Conservation (phyloP, 2,329 filamentous ascomycete species). For the Venturia aucupariae region DNA sequence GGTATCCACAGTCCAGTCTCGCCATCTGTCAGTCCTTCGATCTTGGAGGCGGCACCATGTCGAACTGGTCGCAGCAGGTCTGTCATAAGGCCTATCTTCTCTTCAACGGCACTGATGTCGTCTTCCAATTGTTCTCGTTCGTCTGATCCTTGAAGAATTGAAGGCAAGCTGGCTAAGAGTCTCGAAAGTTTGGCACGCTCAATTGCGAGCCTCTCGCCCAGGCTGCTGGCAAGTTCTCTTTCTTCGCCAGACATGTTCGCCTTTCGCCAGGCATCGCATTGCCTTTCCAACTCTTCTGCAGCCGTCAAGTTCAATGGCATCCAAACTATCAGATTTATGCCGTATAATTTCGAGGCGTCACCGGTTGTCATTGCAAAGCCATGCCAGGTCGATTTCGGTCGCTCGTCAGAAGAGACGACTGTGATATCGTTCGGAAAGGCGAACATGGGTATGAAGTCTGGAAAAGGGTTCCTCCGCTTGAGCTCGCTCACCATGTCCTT, state of each 20-base stretch:
- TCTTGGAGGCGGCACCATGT: constrained; percentile 92
- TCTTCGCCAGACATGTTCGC: constrained; percentile 82
- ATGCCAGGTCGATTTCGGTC: constrained; percentile 95
- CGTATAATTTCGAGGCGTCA: constrained; percentile 85
- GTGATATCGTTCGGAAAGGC: constrained; percentile 97
- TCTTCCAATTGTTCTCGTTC: constrained; percentile 82
- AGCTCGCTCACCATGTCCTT: constrained; percentile 73
- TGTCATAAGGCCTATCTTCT: constrained; percentile 95
- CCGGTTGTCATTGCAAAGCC: constrained; percentile 96
- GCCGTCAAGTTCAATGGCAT: constrained; percentile 73
- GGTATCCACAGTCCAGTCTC: constrained; percentile 96
- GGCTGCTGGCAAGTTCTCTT: constrained; percentile 79
- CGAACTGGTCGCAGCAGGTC: constrained; percentile 87
- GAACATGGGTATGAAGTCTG: constrained; percentile 98
- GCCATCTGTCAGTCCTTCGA: constrained; percentile 88
- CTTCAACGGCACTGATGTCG: constrained; percentile 88
- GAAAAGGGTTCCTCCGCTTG: constrained; percentile 73
- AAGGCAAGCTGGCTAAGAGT: constrained; percentile 73
- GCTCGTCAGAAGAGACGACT: constrained; percentile 89
- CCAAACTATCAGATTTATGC: constrained; percentile 88
- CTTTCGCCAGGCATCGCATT: constrained; percentile 43
- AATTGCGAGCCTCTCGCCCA: constrained; percentile 76
- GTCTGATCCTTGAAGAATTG: constrained; percentile 66
- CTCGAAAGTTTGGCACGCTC: constrained; percentile 87
- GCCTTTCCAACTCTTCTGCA: constrained; percentile 70